A percentile compares a stretch with the other conserved stretches of the same genome.
Conservation (phyloP, 1,139 yeast genomes). For the Meyerozyma carpophila region DNA sequence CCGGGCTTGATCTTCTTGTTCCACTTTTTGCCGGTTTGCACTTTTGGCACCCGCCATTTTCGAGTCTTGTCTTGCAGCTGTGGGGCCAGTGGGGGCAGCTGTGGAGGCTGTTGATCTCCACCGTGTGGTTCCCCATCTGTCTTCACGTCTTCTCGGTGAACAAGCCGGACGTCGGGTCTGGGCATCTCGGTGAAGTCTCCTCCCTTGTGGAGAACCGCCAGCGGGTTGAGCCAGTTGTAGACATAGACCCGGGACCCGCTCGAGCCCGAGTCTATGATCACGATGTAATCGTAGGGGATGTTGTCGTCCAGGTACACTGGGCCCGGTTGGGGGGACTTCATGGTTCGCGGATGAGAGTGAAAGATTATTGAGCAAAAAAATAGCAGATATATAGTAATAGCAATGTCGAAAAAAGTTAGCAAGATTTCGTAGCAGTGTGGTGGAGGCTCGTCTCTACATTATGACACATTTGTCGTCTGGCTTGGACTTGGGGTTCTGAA, state of each 20-base stretch:
- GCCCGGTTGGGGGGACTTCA: constrained; percentile 13
- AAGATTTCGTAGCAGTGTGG: neutral
- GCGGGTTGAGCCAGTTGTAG: constrained; percentile 60
- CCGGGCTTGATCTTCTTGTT: constrained; percentile 64
- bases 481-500: constrained; percentile 43
- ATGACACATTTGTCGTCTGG: constrained; percentile 36
- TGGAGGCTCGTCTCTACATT: neutral
- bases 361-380: neutral
- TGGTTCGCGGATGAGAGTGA: neutral
- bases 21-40: constrained; percentile 47
- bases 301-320: constrained; percentile 25
- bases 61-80: neutral
- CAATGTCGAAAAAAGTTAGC: neutral
- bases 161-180: neutral
- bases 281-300: constrained; percentile 59
- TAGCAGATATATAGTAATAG: neutral
- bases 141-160: constrained; percentile 2
- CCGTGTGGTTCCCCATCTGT: neutral
- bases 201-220: constrained; percentile 17
- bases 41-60: constrained; percentile 30
- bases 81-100: too few relatives aligned
- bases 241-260: constrained; percentile 74
- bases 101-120: too few relatives aligned
- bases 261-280: constrained; percentile 80
- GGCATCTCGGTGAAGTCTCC: neutral